Evolutionary conservation across 164 flowering plant genomes (phyloP), one percentile per base, ranked within the genome.

Genomic region (Tetrastigma voinierianum): DNA sequence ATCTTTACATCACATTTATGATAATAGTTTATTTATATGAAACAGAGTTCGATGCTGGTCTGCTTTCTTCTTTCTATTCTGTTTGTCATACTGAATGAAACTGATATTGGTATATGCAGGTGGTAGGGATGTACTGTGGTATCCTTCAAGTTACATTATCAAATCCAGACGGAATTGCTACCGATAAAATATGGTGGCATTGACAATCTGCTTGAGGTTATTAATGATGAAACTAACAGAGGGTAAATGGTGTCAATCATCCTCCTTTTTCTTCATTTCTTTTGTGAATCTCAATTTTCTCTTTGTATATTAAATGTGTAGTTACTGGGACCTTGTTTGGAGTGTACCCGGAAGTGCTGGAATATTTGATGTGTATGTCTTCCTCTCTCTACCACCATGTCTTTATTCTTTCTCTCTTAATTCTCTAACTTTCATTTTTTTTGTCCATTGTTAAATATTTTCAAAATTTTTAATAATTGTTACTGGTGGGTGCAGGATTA

Each of bases 281-380:
- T 32, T 32, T 32, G 0, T 32, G 40, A 32, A 32, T 7, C 46
- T 32, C n/a, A 49, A 13, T 15, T 57, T 60, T 14, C 48, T 59
- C 20, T 9, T 16, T 11, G 19, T 9, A 54, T 13, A 18, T 64
- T 57, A 23, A n/a, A n/a, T n/a, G n/a, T 70, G 70, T 59, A 88
- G 93, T 70, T 88, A 88, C 51, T 86, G 90, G 90, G 93, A 88
- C 64, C 76, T 86, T 67, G 79, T 77, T 23, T 86, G 93, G 93
- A 83, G 70, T 67, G 67, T 76, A 57, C 71, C 75, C 46, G 88
- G 76, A 70, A 66, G 78, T 21, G 69, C 76, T 7, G 90, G 93
- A 55, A 71, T 67, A 16, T 83, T 78, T 78, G 85, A 86, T 57
- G 76, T 70, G 93, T 83, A 80, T 59, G 79, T 59, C n/a, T n/a